A percentile compares a stretch with the other conserved stretches of the same genome.
phyloP scores from a whole-genome alignment of 768 basidiomycete genomes.

The Pisolithus orientalis region DNA sequence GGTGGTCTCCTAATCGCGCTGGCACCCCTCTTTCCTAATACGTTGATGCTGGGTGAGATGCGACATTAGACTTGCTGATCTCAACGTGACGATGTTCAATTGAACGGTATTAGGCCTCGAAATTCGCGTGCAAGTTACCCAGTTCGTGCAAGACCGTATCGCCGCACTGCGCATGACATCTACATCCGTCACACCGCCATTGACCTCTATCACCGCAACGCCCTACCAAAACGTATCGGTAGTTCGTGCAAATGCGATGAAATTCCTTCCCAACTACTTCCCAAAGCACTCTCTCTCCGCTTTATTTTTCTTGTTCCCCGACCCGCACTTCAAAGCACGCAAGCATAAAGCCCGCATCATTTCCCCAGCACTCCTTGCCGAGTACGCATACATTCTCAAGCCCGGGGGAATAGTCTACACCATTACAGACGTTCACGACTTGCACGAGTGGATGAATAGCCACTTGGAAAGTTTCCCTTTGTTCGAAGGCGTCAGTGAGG shows the following conservation, averaged over 20 bases:
- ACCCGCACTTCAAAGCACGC: slow-evolving; percentile 96
- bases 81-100: not conserved
- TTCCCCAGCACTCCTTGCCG: slow-evolving; percentile 93
- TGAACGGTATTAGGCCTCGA: slow-evolving; percentile 67
- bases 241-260: slow-evolving; percentile 96
- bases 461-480: slow-evolving; percentile 87
- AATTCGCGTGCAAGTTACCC: slow-evolving; percentile 92
- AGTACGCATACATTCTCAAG: slow-evolving; percentile 90
- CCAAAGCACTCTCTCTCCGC: slow-evolving; percentile 83
- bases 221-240: slow-evolving; percentile 87
- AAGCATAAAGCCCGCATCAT: slow-evolving; percentile 99
- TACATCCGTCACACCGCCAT: slow-evolving; percentile 13
- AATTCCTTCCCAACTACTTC: slow-evolving; percentile 97
- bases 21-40: slow-evolving; percentile 86
- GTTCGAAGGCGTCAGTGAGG: slow-evolving; percentile 75
- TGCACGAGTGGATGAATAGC: slow-evolving; percentile 91
- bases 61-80: not conserved
- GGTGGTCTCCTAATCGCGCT: slow-evolving; percentile 88
- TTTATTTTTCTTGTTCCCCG: slow-evolving; percentile 97
- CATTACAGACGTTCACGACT: slow-evolving; percentile 92
- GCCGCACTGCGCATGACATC: slow-evolving; percentile 76
- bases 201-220: slow-evolving; percentile 26
- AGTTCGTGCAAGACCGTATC: slow-evolving; percentile 94
- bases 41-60: slow-evolving; percentile 80
- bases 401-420: slow-evolving; percentile 97